Evolutionary conservation across 2,329 filamentous ascomycete species (phyloP).

Genomic region (Tothia fuscella): DNA sequence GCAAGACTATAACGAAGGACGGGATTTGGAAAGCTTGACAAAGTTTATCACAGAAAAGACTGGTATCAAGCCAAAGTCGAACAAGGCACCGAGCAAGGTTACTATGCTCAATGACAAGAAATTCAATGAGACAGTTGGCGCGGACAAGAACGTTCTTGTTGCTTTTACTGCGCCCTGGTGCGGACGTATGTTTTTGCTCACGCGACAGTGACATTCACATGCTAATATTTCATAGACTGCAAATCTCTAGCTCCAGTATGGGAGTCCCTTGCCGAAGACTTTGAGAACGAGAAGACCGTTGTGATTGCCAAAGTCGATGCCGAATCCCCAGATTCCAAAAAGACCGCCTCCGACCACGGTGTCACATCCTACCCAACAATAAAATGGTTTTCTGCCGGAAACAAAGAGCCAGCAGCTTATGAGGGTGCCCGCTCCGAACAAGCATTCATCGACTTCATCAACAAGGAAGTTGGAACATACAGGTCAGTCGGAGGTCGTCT

Average conservation of each 20-base stretch:
- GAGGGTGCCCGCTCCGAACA: slow-evolving; percentile 63
- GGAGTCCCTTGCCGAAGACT: slow-evolving; percentile 78
- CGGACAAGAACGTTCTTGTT: slow-evolving; percentile 81
- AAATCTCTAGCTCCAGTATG: slow-evolving; percentile 83
- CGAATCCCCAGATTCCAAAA: slow-evolving; percentile 76
- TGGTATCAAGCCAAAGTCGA: slow-evolving; percentile 68
- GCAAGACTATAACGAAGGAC: slow-evolving; percentile 71
- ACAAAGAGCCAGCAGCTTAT: slow-evolving; percentile 60
- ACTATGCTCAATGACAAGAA: slow-evolving; percentile 66
- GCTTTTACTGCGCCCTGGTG: slow-evolving; percentile 98
- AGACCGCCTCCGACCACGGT: slow-evolving; percentile 60
- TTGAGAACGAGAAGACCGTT: slow-evolving; percentile 63
- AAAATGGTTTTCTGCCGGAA: slow-evolving; percentile 90
- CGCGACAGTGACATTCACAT: not conserved
- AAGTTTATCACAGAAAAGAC: slow-evolving; percentile 80
- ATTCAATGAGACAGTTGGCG: slow-evolving; percentile 67
- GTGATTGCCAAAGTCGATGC: slow-evolving; percentile 92
- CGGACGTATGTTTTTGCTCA: slow-evolving; percentile 59
- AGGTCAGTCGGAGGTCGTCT: slow-evolving; percentile 71
- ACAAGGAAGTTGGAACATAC: slow-evolving; percentile 80
- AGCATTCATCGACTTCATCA: slow-evolving; percentile 69
- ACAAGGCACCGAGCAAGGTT: slow-evolving; percentile 60
- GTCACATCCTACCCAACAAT: slow-evolving; percentile 89
- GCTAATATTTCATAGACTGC: slow-evolving; percentile 56
- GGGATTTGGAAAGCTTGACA: slow-evolving; percentile 75